Percentiles rank a stretch among this genome's conserved stretches.
These are phyloP conservation scores for Pseudomonodictys pantanalensis DNA, from an alignment of 495 filamentous ascomycete species.

Conservation along the genomic window DNA sequence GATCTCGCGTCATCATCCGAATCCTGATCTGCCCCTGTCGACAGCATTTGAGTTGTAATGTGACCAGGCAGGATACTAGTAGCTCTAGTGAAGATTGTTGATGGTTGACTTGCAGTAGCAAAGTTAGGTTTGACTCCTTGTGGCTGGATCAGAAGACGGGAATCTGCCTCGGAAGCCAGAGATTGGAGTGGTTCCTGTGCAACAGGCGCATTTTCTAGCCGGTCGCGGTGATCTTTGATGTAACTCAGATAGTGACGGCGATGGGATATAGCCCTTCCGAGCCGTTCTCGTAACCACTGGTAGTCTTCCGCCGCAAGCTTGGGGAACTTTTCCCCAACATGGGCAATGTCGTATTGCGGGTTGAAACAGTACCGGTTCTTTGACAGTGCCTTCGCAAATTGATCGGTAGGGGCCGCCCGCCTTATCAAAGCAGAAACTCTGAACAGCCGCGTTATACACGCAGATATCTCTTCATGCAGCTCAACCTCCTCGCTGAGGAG, in stretches of 20 bases:
- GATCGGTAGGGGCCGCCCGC: constrained; percentile 21
- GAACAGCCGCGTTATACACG: constrained; percentile 26
- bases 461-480: constrained; percentile 15
- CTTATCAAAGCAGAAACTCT: constrained; percentile 27
- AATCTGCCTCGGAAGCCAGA: not conserved
- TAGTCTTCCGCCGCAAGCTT: constrained; percentile 8
- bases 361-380: constrained; percentile 24
- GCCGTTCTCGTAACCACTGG: constrained; percentile 22
- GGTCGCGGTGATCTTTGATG: constrained; percentile 33
- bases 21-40: constrained; percentile 7
- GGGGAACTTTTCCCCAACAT: constrained; percentile 32
- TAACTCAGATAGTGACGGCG: constrained; percentile 40
- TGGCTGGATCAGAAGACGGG: not conserved
- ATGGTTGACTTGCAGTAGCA: constrained; percentile 6
- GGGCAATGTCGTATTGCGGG: constrained; percentile 29
- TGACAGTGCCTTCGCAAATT: constrained; percentile 23
- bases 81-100: constrained; percentile 21
- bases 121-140: not conserved
- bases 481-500: constrained; percentile 12
- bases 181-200: not conserved
- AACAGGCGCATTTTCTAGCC: constrained; percentile 1
- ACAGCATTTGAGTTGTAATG: constrained; percentile 3
- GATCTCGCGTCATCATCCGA: constrained; percentile 11
- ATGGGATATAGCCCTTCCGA: constrained; percentile 39
- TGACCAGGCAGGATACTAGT: constrained; percentile 5